Conservation (phyloP, 1,139 yeast genomes). For the Arxiozyma telluris region DNA sequence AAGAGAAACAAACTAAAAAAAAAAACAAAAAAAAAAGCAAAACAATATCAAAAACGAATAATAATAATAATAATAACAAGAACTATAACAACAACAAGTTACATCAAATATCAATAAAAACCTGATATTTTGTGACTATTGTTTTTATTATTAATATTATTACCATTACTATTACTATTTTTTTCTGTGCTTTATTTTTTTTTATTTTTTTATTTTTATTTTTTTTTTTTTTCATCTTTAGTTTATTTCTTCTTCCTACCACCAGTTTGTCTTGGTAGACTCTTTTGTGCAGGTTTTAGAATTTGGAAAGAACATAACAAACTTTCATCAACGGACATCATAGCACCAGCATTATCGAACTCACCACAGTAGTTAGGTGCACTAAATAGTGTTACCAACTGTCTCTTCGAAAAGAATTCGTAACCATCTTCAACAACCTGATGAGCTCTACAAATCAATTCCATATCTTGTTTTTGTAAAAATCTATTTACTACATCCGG, state of each 20-base stretch:
- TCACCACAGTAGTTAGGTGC: slow-evolving; percentile 99
- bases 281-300: slow-evolving; percentile 92
- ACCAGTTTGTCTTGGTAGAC: slow-evolving; percentile 29
- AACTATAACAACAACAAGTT: too few relatives aligned
- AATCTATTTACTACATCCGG: slow-evolving; percentile 95
- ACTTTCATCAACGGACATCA: slow-evolving; percentile 98
- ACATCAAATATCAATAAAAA: too few relatives aligned
- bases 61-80: too few relatives aligned
- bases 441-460: slow-evolving; percentile 94
- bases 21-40: too few relatives aligned
- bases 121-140: too few relatives aligned
- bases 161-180: too few relatives aligned
- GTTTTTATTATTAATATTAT: too few relatives aligned
- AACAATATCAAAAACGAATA: too few relatives aligned
- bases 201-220: too few relatives aligned
- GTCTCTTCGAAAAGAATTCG: slow-evolving; percentile 92
- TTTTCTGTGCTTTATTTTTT: too few relatives aligned
- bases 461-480: slow-evolving; percentile 94
- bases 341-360: slow-evolving; percentile 97
- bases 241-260: slow-evolving; percentile 26
- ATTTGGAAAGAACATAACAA: slow-evolving; percentile 95
- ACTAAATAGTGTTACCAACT: slow-evolving; percentile 85
- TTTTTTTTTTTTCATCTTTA: too few relatives aligned
- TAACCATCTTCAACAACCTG: slow-evolving; percentile 99
- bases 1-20: background rate